Conservation (phyloP, 352 stramenopile species). For the Phytopythium litorale region DNA sequence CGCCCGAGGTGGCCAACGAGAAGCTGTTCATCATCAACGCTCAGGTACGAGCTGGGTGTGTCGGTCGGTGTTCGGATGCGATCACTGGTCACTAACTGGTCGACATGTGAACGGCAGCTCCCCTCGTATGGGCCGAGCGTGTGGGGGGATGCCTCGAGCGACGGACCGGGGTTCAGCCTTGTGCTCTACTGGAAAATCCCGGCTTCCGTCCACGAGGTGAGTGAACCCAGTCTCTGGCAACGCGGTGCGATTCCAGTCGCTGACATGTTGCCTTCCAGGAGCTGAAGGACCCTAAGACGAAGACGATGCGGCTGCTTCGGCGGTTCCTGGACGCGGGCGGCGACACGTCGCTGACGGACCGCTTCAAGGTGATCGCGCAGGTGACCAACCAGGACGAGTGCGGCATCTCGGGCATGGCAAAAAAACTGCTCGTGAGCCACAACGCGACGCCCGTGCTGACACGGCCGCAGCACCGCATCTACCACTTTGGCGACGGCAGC, state of each 20-base stretch:
- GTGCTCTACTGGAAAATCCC: constrained; percentile 84
- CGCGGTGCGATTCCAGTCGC: neutral
- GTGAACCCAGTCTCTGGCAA: neutral
- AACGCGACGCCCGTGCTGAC: constrained; percentile 82
- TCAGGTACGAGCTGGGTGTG: constrained; percentile 32
- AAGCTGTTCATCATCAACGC: constrained; percentile 82
- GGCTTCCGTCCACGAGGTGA: constrained; percentile 48
- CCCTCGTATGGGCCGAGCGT: constrained; percentile 74
- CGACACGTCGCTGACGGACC: constrained; percentile 67
- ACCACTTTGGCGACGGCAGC: constrained; percentile 61
- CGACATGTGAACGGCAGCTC: constrained; percentile 25
- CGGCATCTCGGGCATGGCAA: constrained; percentile 65
- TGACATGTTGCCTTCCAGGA: constrained; percentile 22
- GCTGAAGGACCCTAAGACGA: constrained; percentile 52
- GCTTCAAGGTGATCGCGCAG: constrained; percentile 85
- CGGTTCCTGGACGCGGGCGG: constrained; percentile 64
- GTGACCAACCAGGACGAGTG: constrained; percentile 85
- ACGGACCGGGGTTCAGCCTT: constrained; percentile 72
- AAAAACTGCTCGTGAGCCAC: constrained; percentile 76
- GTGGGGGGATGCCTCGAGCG: constrained; percentile 56
- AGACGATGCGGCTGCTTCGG: constrained; percentile 57
- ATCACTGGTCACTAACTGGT: neutral
- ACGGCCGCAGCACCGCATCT: constrained; percentile 80
- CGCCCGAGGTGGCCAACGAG: constrained; percentile 43
- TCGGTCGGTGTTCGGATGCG: neutral